Conservation (phyloP, 1,139 yeast species). For the Scheffersomyces parashehatae region DNA sequence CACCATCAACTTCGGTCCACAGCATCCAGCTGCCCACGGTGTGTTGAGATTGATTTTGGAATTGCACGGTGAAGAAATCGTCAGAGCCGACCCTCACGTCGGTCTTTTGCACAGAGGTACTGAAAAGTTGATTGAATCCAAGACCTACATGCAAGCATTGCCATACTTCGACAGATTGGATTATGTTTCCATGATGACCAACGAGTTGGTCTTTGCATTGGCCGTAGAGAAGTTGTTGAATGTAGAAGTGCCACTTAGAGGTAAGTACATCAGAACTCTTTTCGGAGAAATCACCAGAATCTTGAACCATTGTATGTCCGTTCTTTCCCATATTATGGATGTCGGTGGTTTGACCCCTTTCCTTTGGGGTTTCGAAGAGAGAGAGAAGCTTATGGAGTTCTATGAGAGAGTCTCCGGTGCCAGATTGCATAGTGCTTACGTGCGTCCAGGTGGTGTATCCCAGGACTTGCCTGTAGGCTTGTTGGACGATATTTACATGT, state of each 20-base stretch:
- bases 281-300: slow-evolving; percentile 87
- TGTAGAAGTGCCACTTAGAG: slow-evolving; percentile 83
- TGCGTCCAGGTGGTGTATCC: slow-evolving; percentile 91
- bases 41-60: slow-evolving; percentile 84
- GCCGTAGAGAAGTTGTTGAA: slow-evolving; percentile 86
- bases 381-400: slow-evolving; percentile 91
- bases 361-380: slow-evolving; percentile 93
- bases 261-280: slow-evolving; percentile 79
- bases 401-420: slow-evolving; percentile 93
- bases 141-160: slow-evolving; percentile 82
- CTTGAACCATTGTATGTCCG: slow-evolving; percentile 85
- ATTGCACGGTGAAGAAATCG: slow-evolving; percentile 85
- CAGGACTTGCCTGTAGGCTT: slow-evolving; percentile 87
- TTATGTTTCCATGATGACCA: slow-evolving; percentile 91
- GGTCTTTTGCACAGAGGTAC: slow-evolving; percentile 89
- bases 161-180: slow-evolving; percentile 90
- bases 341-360: slow-evolving; percentile 94
- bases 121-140: slow-evolving; percentile 81
- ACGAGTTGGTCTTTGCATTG: slow-evolving; percentile 81
- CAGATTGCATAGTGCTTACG: slow-evolving; percentile 83
- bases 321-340: slow-evolving; percentile 89
- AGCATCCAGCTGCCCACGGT: slow-evolving; percentile 95
- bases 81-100: slow-evolving; percentile 86
- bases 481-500: slow-evolving; percentile 88
- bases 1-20: slow-evolving; percentile 90